Base-by-base conservation (phyloP, 495 filamentous ascomycete species). In the Aspergillus nidulans region DNA sequence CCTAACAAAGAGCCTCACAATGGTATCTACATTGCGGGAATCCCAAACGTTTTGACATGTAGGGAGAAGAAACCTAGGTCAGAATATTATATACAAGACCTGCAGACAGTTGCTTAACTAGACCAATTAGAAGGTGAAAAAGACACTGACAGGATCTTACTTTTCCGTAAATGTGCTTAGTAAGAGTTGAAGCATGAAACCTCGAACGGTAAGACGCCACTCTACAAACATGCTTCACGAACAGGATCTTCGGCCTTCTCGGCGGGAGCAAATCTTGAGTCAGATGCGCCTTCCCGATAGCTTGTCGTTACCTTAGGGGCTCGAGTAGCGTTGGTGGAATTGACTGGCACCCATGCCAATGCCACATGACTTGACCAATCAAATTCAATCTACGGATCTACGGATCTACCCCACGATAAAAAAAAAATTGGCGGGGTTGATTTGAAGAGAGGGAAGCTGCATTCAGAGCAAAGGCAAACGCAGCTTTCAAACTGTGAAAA, bases 401-500 rank as follows among this genome's bases (percentile, higher is more conserved):
- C n/a, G n/a, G n/a, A n/a, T n/a, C n/a, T 32, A 26, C 49, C 42
- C 52, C 52, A 53, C 48, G 16, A 50, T 39, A 51, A 6, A 49
- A n/a, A 45, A 59, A 55, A 63, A 57, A 56, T 63, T 57, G 52
- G 63, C 60, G 63, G 63, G 63, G 60, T 58, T 59, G 39, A 61
- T 46, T 47, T 59, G 16, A 39, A 26, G 7, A 28, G 18, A 32
- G 2, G 28, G 26, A 10, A 30, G 9, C 20, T 25, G n/a, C n/a
- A n/a, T n/a, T n/a, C n/a, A n/a, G n/a, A n/a, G n/a, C n/a, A 23
- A 52, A 42, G 13, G 36, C 45, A 19, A 15, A 32, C 40, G 34
- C 16, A 47, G 34, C 24, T 30, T 41, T 46, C 42, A 18, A 40
- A 21, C 28, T 23, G n/a, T n/a, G n/a, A n/a, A n/a, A n/a, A n/a